phyloP scores from a whole-genome alignment of 169 alveolate species.

The Perkinsus chesapeaki region DNA sequence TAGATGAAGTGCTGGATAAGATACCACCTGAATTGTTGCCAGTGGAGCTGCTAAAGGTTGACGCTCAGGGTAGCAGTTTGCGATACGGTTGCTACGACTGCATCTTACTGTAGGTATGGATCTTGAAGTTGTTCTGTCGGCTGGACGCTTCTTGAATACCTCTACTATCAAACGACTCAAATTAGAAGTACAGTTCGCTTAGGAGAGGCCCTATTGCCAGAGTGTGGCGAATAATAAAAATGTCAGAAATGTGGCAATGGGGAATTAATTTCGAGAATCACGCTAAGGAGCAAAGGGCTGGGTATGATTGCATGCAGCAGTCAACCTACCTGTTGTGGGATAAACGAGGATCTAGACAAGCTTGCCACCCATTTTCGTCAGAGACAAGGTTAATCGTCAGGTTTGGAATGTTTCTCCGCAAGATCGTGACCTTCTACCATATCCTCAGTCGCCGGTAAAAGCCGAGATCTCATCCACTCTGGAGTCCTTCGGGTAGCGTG shows the following conservation, averaged over 20 bases:
- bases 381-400: too few relatives aligned
- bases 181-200: background rate
- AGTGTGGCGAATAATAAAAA: too few relatives aligned
- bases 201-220: too few relatives aligned
- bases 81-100: background rate
- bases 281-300: too few relatives aligned
- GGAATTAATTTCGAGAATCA: too few relatives aligned
- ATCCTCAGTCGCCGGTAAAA: background rate
- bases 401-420: background rate
- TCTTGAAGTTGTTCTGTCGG: background rate
- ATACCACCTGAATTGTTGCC: background rate
- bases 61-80: background rate
- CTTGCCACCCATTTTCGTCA: too few relatives aligned
- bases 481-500: background rate
- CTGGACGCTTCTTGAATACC: background rate
- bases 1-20: background rate
- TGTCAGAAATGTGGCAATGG: too few relatives aligned
- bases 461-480: background rate
- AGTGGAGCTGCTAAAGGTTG: background rate
- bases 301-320: too few relatives aligned
- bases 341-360: too few relatives aligned
- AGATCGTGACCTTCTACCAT: background rate
- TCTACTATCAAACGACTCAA: background rate
- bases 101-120: background rate
- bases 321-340: too few relatives aligned